A percentile compares a stretch with the other conserved stretches of the same genome.
Evolutionary conservation across 176 grass and related monocot genomes (phyloP).

Genomic region (Thinopyrum elongatum): DNA sequence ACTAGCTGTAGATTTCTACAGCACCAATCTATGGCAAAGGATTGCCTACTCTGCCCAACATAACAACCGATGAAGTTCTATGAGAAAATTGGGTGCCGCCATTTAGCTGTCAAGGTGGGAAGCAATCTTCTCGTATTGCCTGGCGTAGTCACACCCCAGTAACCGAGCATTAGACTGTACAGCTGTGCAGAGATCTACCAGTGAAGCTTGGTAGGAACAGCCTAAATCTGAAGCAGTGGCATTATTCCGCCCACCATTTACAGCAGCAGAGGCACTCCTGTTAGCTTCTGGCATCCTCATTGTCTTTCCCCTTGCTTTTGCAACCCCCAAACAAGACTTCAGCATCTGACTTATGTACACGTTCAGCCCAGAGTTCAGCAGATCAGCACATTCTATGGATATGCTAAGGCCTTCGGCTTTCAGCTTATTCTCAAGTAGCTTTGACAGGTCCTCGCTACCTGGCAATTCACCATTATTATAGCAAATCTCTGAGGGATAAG

Average conservation of each 20-base stretch:
- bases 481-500: constrained; percentile 42
- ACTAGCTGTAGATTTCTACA: constrained; percentile 47
- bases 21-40: constrained; percentile 25
- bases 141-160: constrained; percentile 24
- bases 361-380: constrained; percentile 71
- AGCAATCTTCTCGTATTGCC: constrained; percentile 46
- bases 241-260: constrained; percentile 18
- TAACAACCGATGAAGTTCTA: constrained; percentile 17
- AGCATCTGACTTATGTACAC: constrained; percentile 51
- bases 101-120: constrained; percentile 38
- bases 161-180: constrained; percentile 49
- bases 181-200: constrained; percentile 62
- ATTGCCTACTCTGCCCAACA: constrained; percentile 22
- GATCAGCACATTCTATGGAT: constrained; percentile 48
- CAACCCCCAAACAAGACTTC: constrained; percentile 53
- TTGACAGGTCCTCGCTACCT: constrained; percentile 41
- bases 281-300: not conserved
- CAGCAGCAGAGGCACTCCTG: constrained; percentile 21
- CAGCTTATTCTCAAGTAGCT: constrained; percentile 55
- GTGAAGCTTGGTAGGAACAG: constrained; percentile 41
- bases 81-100: not conserved
- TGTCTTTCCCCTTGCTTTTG: constrained; percentile 41
- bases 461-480: constrained; percentile 59
- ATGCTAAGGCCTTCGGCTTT: constrained; percentile 44
- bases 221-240: constrained; percentile 5